phyloP scores from a whole-genome alignment of 768 basidiomycete genomes.

The Hericium coralloides region DNA sequence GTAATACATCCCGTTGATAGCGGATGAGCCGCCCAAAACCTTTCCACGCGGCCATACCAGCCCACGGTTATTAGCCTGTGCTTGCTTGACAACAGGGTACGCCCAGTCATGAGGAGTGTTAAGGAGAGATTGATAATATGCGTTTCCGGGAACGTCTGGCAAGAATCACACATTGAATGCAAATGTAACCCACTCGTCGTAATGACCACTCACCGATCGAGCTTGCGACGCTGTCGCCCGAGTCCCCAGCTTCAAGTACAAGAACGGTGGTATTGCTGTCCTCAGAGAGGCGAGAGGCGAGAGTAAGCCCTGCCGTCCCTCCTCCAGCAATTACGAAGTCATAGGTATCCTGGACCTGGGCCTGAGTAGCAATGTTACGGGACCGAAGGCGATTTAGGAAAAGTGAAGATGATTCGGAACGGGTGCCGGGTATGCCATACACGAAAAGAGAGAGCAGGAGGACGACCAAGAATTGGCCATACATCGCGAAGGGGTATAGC shows the following conservation, averaged over 20 bases:
- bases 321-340: constrained; percentile 49
- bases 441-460: neutral
- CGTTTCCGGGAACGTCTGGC: constrained; percentile 39
- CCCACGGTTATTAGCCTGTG: constrained; percentile 31
- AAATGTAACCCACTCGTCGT: neutral
- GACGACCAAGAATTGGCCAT: neutral
- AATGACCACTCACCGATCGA: constrained; percentile 25
- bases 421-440: neutral
- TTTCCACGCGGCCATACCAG: constrained; percentile 57
- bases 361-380: constrained; percentile 32
- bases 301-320: constrained; percentile 37
- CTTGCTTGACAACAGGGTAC: constrained; percentile 41
- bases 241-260: constrained; percentile 36
- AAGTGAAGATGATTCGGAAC: neutral
- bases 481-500: neutral
- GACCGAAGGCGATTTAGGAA: neutral
- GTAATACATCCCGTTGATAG: constrained; percentile 63
- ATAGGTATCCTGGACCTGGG: constrained; percentile 32
- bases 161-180: neutral
- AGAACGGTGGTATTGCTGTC: constrained; percentile 35
- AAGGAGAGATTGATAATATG: constrained; percentile 44
- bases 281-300: constrained; percentile 38
- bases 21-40: constrained; percentile 59
- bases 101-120: constrained; percentile 45
- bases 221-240: constrained; percentile 29